Conservation (phyloP, 2,329 filamentous ascomycete genomes). For the Cordyceps farinosa region DNA sequence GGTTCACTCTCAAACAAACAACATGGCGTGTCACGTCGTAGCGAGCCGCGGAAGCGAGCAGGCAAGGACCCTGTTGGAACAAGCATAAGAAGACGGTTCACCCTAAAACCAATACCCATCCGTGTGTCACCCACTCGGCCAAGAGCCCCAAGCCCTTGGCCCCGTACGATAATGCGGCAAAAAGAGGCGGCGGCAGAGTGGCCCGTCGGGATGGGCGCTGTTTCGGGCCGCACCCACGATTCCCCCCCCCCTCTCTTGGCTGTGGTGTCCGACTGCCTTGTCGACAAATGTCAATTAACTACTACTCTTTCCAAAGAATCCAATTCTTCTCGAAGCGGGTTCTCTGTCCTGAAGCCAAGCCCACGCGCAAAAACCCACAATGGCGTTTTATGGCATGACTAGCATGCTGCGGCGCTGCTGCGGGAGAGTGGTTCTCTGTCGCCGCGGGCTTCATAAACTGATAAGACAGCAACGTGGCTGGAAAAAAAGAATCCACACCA, state of each 20-base stretch:
- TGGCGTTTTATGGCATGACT: slow-evolving; percentile 3
- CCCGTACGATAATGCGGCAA: background rate
- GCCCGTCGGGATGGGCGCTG: background rate
- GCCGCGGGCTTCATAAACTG: no score
- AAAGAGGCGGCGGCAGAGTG: background rate
- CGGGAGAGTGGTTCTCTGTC: no score
- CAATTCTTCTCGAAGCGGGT: background rate
- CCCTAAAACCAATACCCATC: background rate
- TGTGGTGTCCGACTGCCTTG: no score
- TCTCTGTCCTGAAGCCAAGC: background rate
- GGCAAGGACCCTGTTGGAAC: no score
- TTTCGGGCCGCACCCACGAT: slow-evolving; percentile 10
- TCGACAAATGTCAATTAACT: background rate
- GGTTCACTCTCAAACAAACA: background rate
- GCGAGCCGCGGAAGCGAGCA: no score
- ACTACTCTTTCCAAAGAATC: background rate
- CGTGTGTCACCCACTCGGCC: background rate
- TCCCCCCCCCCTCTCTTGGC: background rate
- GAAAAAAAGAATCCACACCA: no score
- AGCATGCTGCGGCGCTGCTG: background rate
- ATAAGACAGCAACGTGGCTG: no score
- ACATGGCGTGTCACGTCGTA: no score
- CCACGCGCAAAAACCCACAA: background rate
- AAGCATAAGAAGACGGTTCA: background rate
- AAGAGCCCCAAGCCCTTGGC: background rate